Conservation (phyloP, 768 basidiomycete species). For the Leccinum subtestaceum region DNA sequence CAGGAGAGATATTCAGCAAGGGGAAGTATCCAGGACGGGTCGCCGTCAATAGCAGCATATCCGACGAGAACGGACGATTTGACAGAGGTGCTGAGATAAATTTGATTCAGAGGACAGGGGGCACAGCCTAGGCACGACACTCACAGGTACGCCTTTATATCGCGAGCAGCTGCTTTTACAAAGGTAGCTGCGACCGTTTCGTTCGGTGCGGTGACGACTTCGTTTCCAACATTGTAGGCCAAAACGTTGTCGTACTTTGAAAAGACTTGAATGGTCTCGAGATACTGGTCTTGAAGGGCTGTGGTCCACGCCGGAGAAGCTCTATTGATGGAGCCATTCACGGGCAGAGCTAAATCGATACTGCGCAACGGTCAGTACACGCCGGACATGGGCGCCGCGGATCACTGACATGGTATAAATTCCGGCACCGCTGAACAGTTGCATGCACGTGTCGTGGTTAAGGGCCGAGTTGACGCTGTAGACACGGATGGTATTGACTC, state of each 20-base stretch:
- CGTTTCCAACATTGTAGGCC: conserved; percentile 89
- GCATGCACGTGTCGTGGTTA: conserved; percentile 90
- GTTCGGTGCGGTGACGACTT: conserved; percentile 55
- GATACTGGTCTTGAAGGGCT: conserved; percentile 75
- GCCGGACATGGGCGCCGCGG: conserved; percentile 1
- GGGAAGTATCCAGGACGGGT: conserved; percentile 54
- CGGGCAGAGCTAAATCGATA: conserved; percentile 80
- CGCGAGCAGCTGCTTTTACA: conserved; percentile 89
- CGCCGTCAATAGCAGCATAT: conserved; percentile 83
- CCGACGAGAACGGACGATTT: conserved; percentile 68
- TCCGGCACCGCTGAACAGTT: conserved; percentile 64
- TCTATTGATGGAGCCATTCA: conserved; percentile 84
- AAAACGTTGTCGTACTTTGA: conserved; percentile 86
- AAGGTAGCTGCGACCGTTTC: conserved; percentile 68
- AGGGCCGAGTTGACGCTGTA: conserved; percentile 82
- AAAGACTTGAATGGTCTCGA: conserved; percentile 74
- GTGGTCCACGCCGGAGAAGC: conserved; percentile 73
- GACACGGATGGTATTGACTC: conserved; percentile 78
- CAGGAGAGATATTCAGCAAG: conserved; percentile 82
- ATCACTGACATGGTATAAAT: conserved; percentile 83
- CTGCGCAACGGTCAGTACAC: conserved; percentile 38
- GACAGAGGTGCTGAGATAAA: conserved; percentile 52
- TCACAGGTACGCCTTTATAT: conserved; percentile 80
- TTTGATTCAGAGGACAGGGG: not conserved
- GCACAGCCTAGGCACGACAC: conserved; percentile 23